Base-by-base conservation (phyloP, 106 monocot genomes). In the Ottelia alismoides region DNA sequence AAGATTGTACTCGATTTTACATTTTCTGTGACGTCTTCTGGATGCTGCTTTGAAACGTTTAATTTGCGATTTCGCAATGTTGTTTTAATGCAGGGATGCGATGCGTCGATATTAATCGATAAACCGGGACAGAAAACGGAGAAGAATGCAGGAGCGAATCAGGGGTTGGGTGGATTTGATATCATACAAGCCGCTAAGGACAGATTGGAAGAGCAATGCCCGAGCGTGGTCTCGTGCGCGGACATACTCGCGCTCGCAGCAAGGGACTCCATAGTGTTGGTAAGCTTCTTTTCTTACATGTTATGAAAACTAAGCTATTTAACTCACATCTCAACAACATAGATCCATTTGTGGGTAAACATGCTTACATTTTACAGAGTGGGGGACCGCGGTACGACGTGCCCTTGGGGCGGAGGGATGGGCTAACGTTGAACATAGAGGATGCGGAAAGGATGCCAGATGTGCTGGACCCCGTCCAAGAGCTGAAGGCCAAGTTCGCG, bases 191-290 rank as follows among this genome's bases (percentile, higher is more conserved):
- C 22, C 27, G 66, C 66, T 10, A 66, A 66, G 47, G 27, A 19
- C 7, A 45, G 35, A 28, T 47, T 66, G 29, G 66, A 66, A 22
- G 6, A 10, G 20, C 18, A 19, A 20, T 66, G 66, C 29, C 66
- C 56, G 10, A 51, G 56, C 2, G 47, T 66, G 12, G 79, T 79
- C 5, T 79, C 79, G 1, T 79, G 79, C 23, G 69, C 79, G 1
- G 79, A 79, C 28, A 79, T 79, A 18, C 20, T 79, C 5, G 70
- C 70, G 12, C 32, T 79, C 2, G 69, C 74, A 18, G 79, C 74
- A 0, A 48, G 88, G 14, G 88, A 88, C 48, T 27, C 66, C 66
- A 28, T 66, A 11, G 55, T 27, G 22, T 20, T 51, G 49, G 62
- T 62, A 51, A 7, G 18, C 18, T 10, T 26, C 20, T 22, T 2